Percentiles rank a stretch among this genome's conserved stretches.
Conservation (phyloP, 371 early-diverging fungal species). For the Mucor sp. region DNA sequence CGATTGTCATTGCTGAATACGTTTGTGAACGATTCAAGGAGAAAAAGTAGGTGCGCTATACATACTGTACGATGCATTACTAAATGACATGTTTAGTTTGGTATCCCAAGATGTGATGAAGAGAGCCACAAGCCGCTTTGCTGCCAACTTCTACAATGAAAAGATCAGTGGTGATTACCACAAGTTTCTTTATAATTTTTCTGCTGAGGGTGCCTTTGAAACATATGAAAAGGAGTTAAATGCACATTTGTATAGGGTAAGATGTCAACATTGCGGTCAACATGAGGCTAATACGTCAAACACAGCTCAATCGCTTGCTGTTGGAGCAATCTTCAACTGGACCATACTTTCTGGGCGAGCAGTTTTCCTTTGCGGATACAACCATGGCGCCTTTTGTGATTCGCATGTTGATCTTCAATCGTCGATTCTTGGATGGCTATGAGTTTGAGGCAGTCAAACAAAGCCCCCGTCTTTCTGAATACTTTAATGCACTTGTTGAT, state of each 20-base stretch:
- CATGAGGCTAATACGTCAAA: neutral
- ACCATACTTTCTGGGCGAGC: neutral
- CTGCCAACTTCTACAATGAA: constrained; percentile 47
- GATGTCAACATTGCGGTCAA: neutral
- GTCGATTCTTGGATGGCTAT: neutral
- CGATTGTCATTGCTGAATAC: constrained; percentile 31
- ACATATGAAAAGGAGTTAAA: constrained; percentile 12
- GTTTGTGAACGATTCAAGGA: constrained; percentile 28
- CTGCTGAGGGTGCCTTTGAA: constrained; percentile 25
- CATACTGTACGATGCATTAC: neutral
- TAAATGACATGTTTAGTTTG: constrained; percentile 4
- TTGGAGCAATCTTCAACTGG: neutral
- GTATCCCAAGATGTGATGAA: constrained; percentile 40
- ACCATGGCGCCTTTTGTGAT: neutral
- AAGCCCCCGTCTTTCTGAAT: neutral
- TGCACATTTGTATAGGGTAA: constrained; percentile 27
- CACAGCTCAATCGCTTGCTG: neutral
- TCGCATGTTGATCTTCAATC: neutral
- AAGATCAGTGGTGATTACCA: constrained; percentile 36
- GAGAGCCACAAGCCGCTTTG: constrained; percentile 47
- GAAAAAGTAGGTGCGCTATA: constrained; percentile 18
- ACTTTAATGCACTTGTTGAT: neutral
- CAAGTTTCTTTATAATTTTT: constrained; percentile 18
- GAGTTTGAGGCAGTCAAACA: neutral
- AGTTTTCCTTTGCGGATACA: neutral